phyloP scores from a whole-genome alignment of 345 rosid genomes.

The Hibiscus mutabilis region DNA sequence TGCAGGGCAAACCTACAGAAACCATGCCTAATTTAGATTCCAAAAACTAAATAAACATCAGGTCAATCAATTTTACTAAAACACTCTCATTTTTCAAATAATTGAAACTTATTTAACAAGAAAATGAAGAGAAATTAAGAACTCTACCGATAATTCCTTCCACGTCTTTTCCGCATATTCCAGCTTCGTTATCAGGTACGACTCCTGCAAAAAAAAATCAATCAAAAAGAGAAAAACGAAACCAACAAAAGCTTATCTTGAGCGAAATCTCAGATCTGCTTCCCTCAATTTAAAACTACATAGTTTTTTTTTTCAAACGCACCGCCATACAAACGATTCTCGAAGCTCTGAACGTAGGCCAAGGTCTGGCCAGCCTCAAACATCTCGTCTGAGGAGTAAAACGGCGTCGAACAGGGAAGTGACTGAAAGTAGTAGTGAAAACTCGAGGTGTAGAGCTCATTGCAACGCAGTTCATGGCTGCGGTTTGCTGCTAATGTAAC shows the following conservation, averaged over 20 bases:
- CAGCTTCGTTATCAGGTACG: constrained; percentile 67
- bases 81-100: neutral
- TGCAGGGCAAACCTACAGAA: too few relatives aligned
- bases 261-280: neutral
- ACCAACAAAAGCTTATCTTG: neutral
- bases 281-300: neutral
- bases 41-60: neutral
- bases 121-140: neutral
- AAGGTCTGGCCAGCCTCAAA: constrained; percentile 22
- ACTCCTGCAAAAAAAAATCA: constrained; percentile 47
- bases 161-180: constrained; percentile 95
- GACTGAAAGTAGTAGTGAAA: constrained; percentile 16
- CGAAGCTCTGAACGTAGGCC: constrained; percentile 25
- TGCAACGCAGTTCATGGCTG: constrained; percentile 36
- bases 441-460: constrained; percentile 42
- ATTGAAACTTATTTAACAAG: neutral
- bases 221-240: neutral
- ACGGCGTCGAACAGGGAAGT: constrained; percentile 13
- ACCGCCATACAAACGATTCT: constrained; percentile 86
- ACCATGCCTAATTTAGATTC: neutral
- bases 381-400: constrained; percentile 18
- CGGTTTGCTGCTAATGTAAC: neutral
- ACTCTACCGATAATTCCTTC: constrained; percentile 80
- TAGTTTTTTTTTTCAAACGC: constrained; percentile 17
- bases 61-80: neutral